Evolutionary conservation across 495 filamentous ascomycete genomes (phyloP).

Genomic region (Penicillium longicatenatum): DNA sequence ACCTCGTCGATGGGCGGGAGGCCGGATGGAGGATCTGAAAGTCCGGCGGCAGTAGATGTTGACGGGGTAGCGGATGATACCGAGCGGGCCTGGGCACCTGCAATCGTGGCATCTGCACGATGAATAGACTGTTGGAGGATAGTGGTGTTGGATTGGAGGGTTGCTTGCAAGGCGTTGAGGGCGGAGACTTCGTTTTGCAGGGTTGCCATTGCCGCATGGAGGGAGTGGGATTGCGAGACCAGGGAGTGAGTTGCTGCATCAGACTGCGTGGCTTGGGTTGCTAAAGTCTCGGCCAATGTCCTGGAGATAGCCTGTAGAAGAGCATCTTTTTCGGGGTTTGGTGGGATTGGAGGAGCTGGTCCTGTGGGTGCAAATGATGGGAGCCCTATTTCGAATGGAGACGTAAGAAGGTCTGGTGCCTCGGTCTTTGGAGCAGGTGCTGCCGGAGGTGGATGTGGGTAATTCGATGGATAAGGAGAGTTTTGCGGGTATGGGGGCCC

Average conservation of each 20-base stretch:
- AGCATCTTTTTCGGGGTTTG: conserved; percentile 94
- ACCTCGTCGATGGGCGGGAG: conserved; percentile 80
- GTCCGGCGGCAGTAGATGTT: conserved; percentile 9
- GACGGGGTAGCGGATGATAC: conserved; percentile 33
- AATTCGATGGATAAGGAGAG: conserved; percentile 22
- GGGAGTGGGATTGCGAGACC: conserved; percentile 74
- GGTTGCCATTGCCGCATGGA: conserved; percentile 63
- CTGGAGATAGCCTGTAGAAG: conserved; percentile 76
- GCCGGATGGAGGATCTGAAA: conserved; percentile 30
- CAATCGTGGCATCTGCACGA: conserved; percentile 78
- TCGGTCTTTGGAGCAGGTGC: conserved; percentile 42
- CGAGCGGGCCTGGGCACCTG: conserved; percentile 54
- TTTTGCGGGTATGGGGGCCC: conserved; percentile 20
- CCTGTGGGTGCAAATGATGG: conserved; percentile 57
- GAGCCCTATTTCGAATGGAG: conserved; percentile 64
- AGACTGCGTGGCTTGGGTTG: conserved; percentile 63
- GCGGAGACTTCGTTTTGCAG: conserved; percentile 72
- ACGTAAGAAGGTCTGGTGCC: conserved; percentile 72
- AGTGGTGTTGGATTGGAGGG: conserved; percentile 73
- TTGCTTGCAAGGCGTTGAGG: conserved; percentile 65
- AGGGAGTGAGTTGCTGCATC: conserved; percentile 71
- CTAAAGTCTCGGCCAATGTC: conserved; percentile 66
- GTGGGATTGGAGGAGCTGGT: conserved; percentile 82
- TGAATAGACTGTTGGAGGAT: conserved; percentile 75
- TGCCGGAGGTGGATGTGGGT: conserved; percentile 24